Conservation (phyloP, 2,329 filamentous ascomycete species). For the Rosellinia necatrix region DNA sequence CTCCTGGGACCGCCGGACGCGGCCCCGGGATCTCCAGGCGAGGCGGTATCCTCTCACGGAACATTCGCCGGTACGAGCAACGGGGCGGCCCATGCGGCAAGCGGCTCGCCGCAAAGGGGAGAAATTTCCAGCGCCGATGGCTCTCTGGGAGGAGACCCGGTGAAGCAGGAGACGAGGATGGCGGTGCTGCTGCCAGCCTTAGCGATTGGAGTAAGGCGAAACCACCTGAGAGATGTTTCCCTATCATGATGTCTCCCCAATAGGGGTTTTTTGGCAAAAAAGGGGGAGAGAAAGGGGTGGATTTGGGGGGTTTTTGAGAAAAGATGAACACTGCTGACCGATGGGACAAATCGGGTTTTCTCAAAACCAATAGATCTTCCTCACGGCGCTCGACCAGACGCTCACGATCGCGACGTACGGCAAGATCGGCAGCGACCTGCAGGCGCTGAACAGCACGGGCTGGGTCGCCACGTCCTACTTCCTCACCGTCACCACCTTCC, state of each 20-base stretch:
- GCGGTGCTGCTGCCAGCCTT: constrained; percentile 36
- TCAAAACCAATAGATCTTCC: constrained; percentile 63
- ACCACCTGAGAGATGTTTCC: too few species aligned
- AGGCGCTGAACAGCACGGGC: constrained; percentile 73
- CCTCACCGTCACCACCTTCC: constrained; percentile 46
- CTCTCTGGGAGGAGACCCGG: constrained; percentile 22
- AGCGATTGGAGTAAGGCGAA: constrained; percentile 34
- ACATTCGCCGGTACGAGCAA: constrained; percentile 25
- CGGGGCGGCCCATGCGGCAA: constrained; percentile 7
- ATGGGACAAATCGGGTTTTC: too few species aligned
- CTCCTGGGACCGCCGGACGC: constrained; percentile 28
- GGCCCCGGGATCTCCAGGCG: constrained; percentile 17
- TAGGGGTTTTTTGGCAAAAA: too few species aligned
- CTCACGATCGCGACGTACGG: constrained; percentile 80
- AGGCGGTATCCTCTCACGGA: constrained; percentile 27
- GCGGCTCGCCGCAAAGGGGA: constrained; percentile 13
- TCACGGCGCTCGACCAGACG: constrained; percentile 76
- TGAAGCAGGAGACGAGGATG: constrained; percentile 35
- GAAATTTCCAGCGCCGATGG: constrained; percentile 40
- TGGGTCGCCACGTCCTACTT: constrained; percentile 41
- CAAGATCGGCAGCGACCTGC: constrained; percentile 74
- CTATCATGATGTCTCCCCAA: too few species aligned
- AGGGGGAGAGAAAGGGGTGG: background rate
- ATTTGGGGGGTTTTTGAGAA: background rate
- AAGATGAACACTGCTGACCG: background rate